These are phyloP conservation scores for Neonectria coccinea DNA, from an alignment of 2,329 filamentous ascomycete species.

Conservation along the genomic window DNA sequence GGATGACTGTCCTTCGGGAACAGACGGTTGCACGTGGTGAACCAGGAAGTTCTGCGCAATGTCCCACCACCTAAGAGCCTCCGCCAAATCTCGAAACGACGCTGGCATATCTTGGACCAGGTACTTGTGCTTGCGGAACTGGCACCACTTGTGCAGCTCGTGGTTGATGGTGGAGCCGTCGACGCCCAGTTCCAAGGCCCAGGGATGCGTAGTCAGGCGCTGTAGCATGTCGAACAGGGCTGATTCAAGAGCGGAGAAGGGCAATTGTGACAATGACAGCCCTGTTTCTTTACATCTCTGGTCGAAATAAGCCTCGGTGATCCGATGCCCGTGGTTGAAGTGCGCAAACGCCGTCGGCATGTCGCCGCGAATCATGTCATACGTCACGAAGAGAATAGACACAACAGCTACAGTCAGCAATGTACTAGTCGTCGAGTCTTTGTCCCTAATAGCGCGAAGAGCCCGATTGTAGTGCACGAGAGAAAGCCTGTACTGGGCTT, in stretches of 20 bases:
- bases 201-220: slow-evolving; percentile 39
- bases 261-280: slow-evolving; percentile 22
- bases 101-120: slow-evolving; percentile 30
- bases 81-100: slow-evolving; percentile 31
- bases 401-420: slow-evolving; percentile 35
- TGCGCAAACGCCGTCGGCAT: slow-evolving; percentile 34
- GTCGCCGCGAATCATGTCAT: slow-evolving; percentile 38
- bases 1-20: not conserved
- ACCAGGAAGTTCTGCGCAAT: slow-evolving; percentile 32
- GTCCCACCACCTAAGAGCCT: slow-evolving; percentile 39
- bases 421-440: slow-evolving; percentile 6
- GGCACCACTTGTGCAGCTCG: slow-evolving; percentile 11
- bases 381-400: slow-evolving; percentile 40
- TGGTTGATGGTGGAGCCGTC: slow-evolving; percentile 15
- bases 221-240: slow-evolving; percentile 39
- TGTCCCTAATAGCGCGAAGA: slow-evolving; percentile 25
- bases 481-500: slow-evolving; percentile 26
- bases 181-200: slow-evolving; percentile 33
- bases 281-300: slow-evolving; percentile 31
- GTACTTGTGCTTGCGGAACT: slow-evolving; percentile 25
- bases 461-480: slow-evolving; percentile 39
- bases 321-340: slow-evolving; percentile 35
- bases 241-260: slow-evolving; percentile 30
- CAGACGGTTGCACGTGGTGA: slow-evolving; percentile 8
- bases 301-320: slow-evolving; percentile 36